phyloP scores from a whole-genome alignment of 2,329 filamentous ascomycete genomes.

The Fonsecaea pedrosoi region DNA sequence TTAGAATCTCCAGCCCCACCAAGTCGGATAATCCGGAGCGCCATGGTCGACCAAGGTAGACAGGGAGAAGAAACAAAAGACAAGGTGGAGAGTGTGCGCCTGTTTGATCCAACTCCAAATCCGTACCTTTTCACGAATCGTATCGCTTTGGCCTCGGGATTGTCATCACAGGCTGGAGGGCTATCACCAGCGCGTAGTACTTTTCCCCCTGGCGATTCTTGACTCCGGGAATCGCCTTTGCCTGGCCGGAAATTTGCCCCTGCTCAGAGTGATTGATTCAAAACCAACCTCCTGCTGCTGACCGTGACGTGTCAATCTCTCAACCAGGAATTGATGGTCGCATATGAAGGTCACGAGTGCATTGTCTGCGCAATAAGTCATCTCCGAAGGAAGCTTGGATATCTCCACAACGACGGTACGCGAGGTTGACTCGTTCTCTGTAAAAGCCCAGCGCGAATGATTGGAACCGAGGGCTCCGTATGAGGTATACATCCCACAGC shows the following conservation, averaged over 20 bases:
- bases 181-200: constrained; percentile 5
- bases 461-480: neutral
- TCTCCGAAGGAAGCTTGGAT: neutral
- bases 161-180: neutral
- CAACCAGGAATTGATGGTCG: constrained; percentile 7
- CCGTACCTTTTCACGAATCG: neutral
- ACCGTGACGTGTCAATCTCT: constrained; percentile 8
- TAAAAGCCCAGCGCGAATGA: neutral
- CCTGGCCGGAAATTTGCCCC: neutral
- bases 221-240: neutral
- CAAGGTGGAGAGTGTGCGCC: neutral
- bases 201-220: neutral
- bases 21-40: constrained; percentile 5
- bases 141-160: neutral
- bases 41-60: neutral
- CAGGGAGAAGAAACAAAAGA: constrained; percentile 3
- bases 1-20: constrained; percentile 2
- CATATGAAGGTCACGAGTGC: constrained; percentile 5
- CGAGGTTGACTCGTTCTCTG: neutral
- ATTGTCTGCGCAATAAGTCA: neutral
- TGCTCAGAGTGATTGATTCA: neutral
- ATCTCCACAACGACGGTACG: constrained; percentile 1
- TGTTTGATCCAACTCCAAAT: neutral
- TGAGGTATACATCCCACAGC: constrained; percentile 21
- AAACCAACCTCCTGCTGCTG: constrained; percentile 2